A percentile compares a stretch with the other conserved stretches of the same genome.
Evolutionary conservation across 2,329 filamentous ascomycete species (phyloP).

Genomic region (Cyphellophora europaea): DNA sequence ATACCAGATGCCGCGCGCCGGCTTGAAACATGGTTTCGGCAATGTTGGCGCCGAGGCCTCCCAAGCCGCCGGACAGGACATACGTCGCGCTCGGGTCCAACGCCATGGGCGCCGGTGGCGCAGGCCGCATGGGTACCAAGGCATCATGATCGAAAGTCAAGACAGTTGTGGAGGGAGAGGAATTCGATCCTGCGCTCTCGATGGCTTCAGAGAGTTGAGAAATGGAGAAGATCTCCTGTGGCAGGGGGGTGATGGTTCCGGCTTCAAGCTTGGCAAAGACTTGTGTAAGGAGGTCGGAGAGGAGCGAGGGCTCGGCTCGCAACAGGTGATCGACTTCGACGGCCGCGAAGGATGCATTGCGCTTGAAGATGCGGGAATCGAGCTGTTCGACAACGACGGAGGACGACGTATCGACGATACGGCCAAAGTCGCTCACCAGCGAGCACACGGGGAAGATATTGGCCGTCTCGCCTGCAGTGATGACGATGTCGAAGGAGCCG

Average conservation of each 20-base stretch:
- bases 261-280: constrained; percentile 9
- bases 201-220: no score
- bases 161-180: neutral
- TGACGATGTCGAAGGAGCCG: neutral
- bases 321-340: constrained; percentile 19
- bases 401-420: constrained; percentile 25
- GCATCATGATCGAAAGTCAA: constrained; percentile 1
- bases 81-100: constrained; percentile 34
- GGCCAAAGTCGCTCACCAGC: constrained; percentile 16
- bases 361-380: constrained; percentile 12
- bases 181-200: no score
- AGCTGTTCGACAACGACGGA: neutral
- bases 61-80: constrained; percentile 47
- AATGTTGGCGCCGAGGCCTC: constrained; percentile 48
- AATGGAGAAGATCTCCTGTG: no score
- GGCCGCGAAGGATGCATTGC: constrained; percentile 14
- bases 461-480: neutral
- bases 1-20: constrained; percentile 44
- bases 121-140: neutral
- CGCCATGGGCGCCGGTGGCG: neutral
- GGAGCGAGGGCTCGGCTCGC: constrained; percentile 2
- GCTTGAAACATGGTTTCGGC: constrained; percentile 40
- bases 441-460: constrained; percentile 3
- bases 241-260: constrained; percentile 12
- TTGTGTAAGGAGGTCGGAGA: neutral